These are phyloP conservation scores for Bruguiera sexangula DNA, from an alignment of 345 rosid genomes.

Conservation along the genomic window DNA sequence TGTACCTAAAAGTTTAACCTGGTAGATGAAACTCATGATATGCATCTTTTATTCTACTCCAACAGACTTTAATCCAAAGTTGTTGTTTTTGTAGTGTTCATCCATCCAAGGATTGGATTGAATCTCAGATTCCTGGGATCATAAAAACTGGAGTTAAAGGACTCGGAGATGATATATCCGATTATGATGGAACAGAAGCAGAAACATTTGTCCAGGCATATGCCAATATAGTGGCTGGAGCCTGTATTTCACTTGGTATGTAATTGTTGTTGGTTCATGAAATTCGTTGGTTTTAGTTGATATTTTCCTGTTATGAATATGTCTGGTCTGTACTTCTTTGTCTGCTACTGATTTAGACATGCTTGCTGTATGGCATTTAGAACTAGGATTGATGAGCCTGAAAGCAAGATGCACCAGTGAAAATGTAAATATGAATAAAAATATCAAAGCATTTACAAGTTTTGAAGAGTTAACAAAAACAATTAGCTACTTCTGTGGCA, in stretches of 20 bases:
- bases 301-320: background rate
- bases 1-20: too few species aligned
- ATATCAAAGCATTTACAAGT: too few species aligned
- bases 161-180: slow-evolving; percentile 57
- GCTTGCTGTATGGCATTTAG: background rate
- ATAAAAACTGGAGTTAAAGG: slow-evolving; percentile 56
- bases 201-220: slow-evolving; percentile 87
- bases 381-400: background rate
- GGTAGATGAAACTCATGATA: too few species aligned
- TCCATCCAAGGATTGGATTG: slow-evolving; percentile 84
- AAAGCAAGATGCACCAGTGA: background rate
- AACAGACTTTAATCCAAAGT: slow-evolving; percentile 5
- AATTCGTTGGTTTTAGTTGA: background rate
- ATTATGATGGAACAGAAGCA: slow-evolving; percentile 69
- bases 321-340: too few species aligned
- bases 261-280: slow-evolving; percentile 12
- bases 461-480: too few species aligned
- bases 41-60: too few species aligned
- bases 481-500: too few species aligned
- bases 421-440: too few species aligned
- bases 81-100: slow-evolving; percentile 51
- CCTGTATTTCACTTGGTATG: slow-evolving; percentile 89
- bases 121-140: slow-evolving; percentile 83
- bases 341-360: too few species aligned
- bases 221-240: slow-evolving; percentile 85